Evolutionary conservation across 2,329 filamentous ascomycete species (phyloP), one percentile per base, ranked within the genome.

Genomic region (Hymenoscyphus linearis): DNA sequence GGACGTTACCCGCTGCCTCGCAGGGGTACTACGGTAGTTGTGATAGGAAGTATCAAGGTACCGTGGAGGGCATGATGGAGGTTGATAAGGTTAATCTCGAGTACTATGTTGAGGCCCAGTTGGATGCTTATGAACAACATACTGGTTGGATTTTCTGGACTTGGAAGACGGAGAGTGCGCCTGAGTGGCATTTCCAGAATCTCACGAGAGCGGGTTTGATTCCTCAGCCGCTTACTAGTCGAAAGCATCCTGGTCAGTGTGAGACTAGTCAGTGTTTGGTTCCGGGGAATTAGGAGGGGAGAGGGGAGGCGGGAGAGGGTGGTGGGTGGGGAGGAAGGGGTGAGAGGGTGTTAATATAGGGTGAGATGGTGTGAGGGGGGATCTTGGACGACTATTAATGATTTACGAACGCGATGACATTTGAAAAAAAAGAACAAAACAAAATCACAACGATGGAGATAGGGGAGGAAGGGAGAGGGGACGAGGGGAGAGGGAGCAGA

Each of bases 41-140:
- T 61, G 72, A 77, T 34, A 75, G 72, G 50, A 73, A 76, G 55
- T 76, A 74, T 68, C 78, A 83, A 63, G 85, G 85, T 1, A 75
- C 74, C 16, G 73, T 76, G 3, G 65, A 67, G 22, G 76, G 64
- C 9, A 62, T 74, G 31, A 52, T 73, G 4, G 76, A 74, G 65
- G 71, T 73, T 9, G 69, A 72, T 58, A 73, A 75, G 59, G 63
- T 75, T 4, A 73, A 73, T 44, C 68, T 75, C 13, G 68, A 72
- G 14, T 76, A 76, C 22, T 78, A 73, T 62, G 67, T 79, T 40
- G 78, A 80, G 65, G 77, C 76, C 1, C 73, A 79, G 63, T 61
- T 80, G 18, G 73, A 79, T 62, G 73, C 75, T 1, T 79, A 76
- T 63, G 76, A 79, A 65, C 60, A 70, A 7, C 71, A 72, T 31